phyloP scores from a whole-genome alignment of 148 eudicot species.

The Linanthus parryae region DNA sequence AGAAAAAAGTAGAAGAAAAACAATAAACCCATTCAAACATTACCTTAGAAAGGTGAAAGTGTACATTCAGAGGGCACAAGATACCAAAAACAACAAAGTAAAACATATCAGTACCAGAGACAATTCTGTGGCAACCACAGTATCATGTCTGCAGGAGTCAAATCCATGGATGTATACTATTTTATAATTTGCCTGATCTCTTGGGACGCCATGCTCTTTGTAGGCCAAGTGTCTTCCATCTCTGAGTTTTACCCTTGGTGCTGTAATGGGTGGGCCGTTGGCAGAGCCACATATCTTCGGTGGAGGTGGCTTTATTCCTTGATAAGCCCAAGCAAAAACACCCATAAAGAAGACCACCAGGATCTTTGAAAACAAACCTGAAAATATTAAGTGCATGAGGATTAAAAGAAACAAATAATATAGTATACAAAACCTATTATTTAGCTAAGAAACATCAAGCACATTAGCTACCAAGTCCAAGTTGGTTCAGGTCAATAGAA shows the following conservation, averaged over 20 bases:
- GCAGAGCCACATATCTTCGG: slow-evolving; percentile 61
- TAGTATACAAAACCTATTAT: too few species aligned
- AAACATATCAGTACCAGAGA: slow-evolving; percentile 50
- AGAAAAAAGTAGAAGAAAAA: not conserved
- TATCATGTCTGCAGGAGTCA: slow-evolving; percentile 48
- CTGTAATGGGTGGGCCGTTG: slow-evolving; percentile 63
- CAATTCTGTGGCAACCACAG: slow-evolving; percentile 32
- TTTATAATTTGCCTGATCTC: slow-evolving; percentile 46
- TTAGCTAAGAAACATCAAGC: too few species aligned
- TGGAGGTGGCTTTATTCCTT: slow-evolving; percentile 47
- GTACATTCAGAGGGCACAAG: too few species aligned
- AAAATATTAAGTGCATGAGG: slow-evolving; percentile 7
- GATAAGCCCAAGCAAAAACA: slow-evolving; percentile 55
- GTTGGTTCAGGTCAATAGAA: too few species aligned
- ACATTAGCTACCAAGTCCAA: too few species aligned
- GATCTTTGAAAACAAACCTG: slow-evolving; percentile 55
- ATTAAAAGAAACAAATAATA: too few species aligned
- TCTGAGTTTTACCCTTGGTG: slow-evolving; percentile 53
- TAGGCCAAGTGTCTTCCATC: slow-evolving; percentile 85
- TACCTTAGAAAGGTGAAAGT: not conserved
- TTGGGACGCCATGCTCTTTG: slow-evolving; percentile 62
- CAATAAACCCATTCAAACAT: not conserved
- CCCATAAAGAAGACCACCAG: slow-evolving; percentile 39
- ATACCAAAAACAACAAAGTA: too few species aligned
- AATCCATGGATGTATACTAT: slow-evolving; percentile 69